Percentiles rank a stretch among this genome's conserved stretches.
These are phyloP conservation scores for Astrephomene gubernaculifera DNA, from an alignment of 139 green algal genomes.

Conservation along the genomic window DNA sequence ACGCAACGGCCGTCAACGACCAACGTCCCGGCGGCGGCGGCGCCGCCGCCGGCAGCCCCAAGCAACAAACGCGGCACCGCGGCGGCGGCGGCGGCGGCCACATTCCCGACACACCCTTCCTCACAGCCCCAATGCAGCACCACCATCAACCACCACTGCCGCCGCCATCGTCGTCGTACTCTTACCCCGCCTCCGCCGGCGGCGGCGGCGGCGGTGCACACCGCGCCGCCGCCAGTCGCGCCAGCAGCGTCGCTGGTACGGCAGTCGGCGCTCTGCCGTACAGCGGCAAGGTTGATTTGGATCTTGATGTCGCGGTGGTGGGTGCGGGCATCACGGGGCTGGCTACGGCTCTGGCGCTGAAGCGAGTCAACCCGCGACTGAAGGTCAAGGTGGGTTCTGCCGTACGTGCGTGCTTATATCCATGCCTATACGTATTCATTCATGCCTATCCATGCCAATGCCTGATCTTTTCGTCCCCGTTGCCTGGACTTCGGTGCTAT, in stretches of 20 bases:
- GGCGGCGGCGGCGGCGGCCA: background rate
- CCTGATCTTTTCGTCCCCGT: too few relatives aligned
- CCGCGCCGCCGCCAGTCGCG: background rate
- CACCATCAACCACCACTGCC: too few relatives aligned
- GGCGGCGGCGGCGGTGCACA: background rate
- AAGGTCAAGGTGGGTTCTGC: slow-evolving; percentile 38
- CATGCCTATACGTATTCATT: too few relatives aligned
- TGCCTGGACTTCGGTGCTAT: too few relatives aligned
- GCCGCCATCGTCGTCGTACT: too few relatives aligned
- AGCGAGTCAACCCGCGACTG: slow-evolving; percentile 31
- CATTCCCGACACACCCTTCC: background rate
- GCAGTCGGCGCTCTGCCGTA: background rate
- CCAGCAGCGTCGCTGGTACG: slow-evolving; percentile 30
- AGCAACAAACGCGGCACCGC: background rate
- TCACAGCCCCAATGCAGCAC: background rate
- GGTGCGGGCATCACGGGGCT: slow-evolving; percentile 46
- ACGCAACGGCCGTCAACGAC: background rate
- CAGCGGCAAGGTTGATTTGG: slow-evolving; percentile 12
- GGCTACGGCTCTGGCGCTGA: slow-evolving; percentile 47
- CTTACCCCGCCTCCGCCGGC: background rate
- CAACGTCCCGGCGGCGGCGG: background rate
- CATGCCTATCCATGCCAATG: too few relatives aligned
- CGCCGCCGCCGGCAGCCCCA: background rate
- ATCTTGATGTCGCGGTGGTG: slow-evolving; percentile 52
- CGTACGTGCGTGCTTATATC: too few relatives aligned